Evolutionary conservation across 2,329 filamentous ascomycete genomes (phyloP).

Genomic region (Fusarium succisae): DNA sequence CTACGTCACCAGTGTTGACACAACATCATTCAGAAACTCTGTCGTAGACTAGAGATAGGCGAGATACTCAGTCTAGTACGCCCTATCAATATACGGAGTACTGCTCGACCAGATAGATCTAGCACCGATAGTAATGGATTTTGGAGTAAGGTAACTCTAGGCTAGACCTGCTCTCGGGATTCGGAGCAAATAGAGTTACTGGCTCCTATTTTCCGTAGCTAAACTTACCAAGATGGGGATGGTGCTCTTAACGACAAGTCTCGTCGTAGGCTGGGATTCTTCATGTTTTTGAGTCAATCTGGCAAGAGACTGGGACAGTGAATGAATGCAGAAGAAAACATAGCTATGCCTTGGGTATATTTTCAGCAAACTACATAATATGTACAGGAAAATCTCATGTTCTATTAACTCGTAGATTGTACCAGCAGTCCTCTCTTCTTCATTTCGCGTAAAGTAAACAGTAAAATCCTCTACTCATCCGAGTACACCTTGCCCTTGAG

Average conservation of each 20-base stretch:
- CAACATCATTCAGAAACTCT: neutral
- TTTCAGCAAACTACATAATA: conserved; percentile 20
- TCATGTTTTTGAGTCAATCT: neutral
- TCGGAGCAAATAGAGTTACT: neutral
- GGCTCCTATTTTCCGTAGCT: neutral
- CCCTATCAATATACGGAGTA: neutral
- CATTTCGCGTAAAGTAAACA: neutral
- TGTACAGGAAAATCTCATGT: conserved; percentile 17
- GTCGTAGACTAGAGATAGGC: neutral
- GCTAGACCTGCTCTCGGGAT: neutral
- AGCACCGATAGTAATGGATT: neutral
- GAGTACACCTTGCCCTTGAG: conserved; percentile 15
- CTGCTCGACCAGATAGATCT: neutral
- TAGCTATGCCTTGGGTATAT: conserved; percentile 40
- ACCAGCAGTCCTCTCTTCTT: neutral
- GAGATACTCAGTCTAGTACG: neutral
- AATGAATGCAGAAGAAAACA: conserved; percentile 4
- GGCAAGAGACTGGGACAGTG: too few relatives aligned
- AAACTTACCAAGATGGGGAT: neutral
- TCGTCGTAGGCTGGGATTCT: too few relatives aligned
- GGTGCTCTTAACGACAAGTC: neutral
- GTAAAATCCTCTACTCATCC: neutral
- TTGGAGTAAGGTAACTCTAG: neutral
- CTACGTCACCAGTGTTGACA: neutral
- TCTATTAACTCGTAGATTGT: conserved; percentile 25